Evolutionary conservation across 805 yeast species (phyloP).

Genomic region (Debaryomyces maramus): DNA sequence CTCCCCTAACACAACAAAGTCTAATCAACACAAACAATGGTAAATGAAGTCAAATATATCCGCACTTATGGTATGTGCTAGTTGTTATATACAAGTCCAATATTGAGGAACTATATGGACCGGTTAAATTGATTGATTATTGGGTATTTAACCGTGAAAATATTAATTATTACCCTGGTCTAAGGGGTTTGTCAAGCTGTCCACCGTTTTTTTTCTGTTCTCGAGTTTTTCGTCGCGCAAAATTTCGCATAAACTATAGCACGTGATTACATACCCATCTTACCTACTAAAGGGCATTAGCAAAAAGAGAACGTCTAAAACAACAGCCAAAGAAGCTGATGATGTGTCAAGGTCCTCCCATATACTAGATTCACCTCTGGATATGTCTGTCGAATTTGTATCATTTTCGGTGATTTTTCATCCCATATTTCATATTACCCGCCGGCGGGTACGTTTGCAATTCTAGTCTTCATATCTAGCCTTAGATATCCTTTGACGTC

Average conservation of each 20-base stretch:
- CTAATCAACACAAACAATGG: constrained; percentile 1
- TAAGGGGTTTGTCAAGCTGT: background rate
- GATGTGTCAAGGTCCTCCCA: no score
- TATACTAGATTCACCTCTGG: no score
- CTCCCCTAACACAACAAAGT: constrained; percentile 5
- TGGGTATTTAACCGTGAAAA: constrained; percentile 5
- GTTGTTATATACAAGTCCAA: constrained; percentile 2
- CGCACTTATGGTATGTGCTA: constrained; percentile 5
- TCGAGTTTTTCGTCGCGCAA: background rate
- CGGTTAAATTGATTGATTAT: constrained; percentile 13
- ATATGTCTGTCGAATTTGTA: no score
- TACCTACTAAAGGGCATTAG: no score
- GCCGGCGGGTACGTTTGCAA: no score
- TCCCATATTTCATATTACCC: no score
- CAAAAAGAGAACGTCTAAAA: no score
- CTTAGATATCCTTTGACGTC: no score
- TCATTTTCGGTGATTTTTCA: no score
- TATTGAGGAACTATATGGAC: constrained; percentile 4
- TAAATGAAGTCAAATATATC: constrained; percentile 3
- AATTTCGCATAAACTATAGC: background rate
- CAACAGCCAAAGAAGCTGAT: no score
- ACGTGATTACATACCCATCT: background rate
- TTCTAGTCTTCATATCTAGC: no score
- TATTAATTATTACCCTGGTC: background rate
- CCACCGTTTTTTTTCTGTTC: constrained; percentile 2